Percentiles rank a stretch among this genome's conserved stretches.
phyloP scores from a whole-genome alignment of 192 early-diverging fungal genomes.

The Coemansia sp. region DNA sequence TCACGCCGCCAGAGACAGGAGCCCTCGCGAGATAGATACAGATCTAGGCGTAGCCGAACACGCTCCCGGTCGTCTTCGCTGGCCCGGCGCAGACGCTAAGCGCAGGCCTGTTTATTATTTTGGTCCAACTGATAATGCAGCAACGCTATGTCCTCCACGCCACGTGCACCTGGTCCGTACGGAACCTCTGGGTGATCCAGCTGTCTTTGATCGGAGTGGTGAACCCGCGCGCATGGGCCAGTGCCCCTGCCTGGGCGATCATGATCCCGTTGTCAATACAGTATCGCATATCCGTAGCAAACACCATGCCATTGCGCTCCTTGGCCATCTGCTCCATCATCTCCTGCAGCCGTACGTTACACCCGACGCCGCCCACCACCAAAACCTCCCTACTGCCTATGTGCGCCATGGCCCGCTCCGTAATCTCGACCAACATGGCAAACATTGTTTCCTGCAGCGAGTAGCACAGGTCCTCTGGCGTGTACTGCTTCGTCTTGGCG shows the following conservation, averaged over 20 bases:
- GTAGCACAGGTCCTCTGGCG: constrained; percentile 91
- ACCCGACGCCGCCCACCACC: constrained; percentile 96
- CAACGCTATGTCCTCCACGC: constrained; percentile 57
- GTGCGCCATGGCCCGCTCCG: constrained; percentile 98
- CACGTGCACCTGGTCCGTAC: constrained; percentile 81
- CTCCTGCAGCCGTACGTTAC: constrained; percentile 89
- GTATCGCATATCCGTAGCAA: constrained; percentile 93
- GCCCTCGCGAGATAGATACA: constrained; percentile 4
- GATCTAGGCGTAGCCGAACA: constrained; percentile 1
- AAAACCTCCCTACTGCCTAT: constrained; percentile 85
- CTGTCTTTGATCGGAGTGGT: constrained; percentile 79
- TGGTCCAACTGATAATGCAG: neutral
- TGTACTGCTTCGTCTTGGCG: constrained; percentile 57
- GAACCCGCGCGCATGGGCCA: constrained; percentile 76
- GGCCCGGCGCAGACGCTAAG: neutral
- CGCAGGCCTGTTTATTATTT: neutral
- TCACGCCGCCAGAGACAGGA: too few relatives aligned
- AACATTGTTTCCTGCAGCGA: constrained; percentile 96
- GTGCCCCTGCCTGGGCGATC: constrained; percentile 95
- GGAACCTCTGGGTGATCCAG: constrained; percentile 88
- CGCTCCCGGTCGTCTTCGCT: constrained; percentile 19
- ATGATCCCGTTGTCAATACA: constrained; percentile 99
- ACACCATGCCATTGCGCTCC: constrained; percentile 80
- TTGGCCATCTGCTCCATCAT: constrained; percentile 97
- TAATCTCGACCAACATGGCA: constrained; percentile 99